Percentiles rank a stretch among this genome's conserved stretches.
Conservation (phyloP, 805 yeast genomes). For the Myxozyma vanderwaltii region DNA sequence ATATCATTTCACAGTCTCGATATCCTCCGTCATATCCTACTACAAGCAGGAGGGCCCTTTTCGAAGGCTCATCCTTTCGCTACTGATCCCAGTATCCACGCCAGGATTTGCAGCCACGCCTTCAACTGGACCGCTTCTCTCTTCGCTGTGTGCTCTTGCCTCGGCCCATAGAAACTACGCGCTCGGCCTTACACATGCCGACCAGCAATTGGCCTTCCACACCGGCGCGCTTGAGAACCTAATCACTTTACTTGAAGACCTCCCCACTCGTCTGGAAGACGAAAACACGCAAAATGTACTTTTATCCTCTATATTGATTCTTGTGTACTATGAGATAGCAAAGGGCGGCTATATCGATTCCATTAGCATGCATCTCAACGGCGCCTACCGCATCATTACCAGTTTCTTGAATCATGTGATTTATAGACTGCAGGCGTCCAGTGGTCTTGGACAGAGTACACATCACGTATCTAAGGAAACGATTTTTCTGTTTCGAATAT, state of each 20-base stretch:
- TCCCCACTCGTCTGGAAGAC: constrained; percentile 28
- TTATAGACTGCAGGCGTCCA: constrained; percentile 17
- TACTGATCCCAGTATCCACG: constrained; percentile 17
- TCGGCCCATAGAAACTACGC: constrained; percentile 30
- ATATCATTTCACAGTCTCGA: constrained; percentile 24
- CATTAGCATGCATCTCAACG: constrained; percentile 28
- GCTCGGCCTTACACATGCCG: constrained; percentile 12
- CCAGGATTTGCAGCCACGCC: neutral
- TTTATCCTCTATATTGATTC: constrained; percentile 26
- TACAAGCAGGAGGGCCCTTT: constrained; percentile 26
- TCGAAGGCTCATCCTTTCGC: constrained; percentile 21
- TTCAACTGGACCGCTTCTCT: constrained; percentile 17
- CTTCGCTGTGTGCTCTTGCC: constrained; percentile 31
- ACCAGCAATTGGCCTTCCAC: constrained; percentile 25
- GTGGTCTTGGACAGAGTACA: neutral
- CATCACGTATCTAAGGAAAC: constrained; percentile 24
- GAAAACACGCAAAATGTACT: constrained; percentile 29
- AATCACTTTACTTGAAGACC: constrained; percentile 14
- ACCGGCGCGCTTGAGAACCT: constrained; percentile 28
- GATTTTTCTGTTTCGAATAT: constrained; percentile 27
- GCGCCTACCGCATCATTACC: constrained; percentile 32
- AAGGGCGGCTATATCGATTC: constrained; percentile 30
- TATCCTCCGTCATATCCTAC: constrained; percentile 29
- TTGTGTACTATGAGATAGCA: constrained; percentile 33
- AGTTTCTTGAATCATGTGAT: constrained; percentile 27